Evolutionary conservation across 2,329 filamentous ascomycete species (phyloP), one percentile per base, ranked within the genome.

Genomic region (Xylariaceae sp.): DNA sequence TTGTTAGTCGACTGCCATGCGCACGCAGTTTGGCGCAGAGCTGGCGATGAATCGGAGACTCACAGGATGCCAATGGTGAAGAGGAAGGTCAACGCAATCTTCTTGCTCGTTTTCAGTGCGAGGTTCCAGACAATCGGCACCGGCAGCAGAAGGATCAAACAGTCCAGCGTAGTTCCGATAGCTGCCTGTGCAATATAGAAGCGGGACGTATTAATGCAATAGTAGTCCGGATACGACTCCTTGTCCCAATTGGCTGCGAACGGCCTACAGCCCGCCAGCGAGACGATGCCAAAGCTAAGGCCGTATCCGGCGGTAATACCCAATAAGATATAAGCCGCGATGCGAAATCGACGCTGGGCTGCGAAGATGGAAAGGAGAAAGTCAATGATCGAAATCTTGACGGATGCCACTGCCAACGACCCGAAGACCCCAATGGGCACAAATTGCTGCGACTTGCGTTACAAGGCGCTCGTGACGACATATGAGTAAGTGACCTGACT

Each of bases 201-300:
- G 40, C 50, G 46, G 2, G 52, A 50, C 2, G 52, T 55, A 21
- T 55, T 55, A n/a, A 55, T 55, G 19, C 52, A 55, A n/a, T 50
- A 42, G 18, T 42, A 46, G 12, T 50, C 37, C 19, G 52, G 52
- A 19, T 55, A 44, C 3, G 52, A 55, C 19, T 32, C 9, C n/a
- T 55, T 55, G 20, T 55, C 52, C 52, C 52, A 55, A 26, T 55
- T 55, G n/a, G 52, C 52, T 43, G 46, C 32, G 44, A 55, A 50
- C 3, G 52, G 52, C 21, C 18, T 45, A n/a, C 52, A 55, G 21
- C 47, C 44, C 7, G 52, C 52, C n/a, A 55, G 23, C 7, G 52
- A 50, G 7, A 44, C 52, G 23, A 55, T 47, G 10, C 26, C 26
- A 7, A 55, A 55, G 43, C 47, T 55, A 3, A 50, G 10, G 19